A percentile compares a stretch with the other conserved stretches of the same genome.
Conservation (phyloP, 176 grass and related monocot species). For the Hordeum marinum region DNA sequence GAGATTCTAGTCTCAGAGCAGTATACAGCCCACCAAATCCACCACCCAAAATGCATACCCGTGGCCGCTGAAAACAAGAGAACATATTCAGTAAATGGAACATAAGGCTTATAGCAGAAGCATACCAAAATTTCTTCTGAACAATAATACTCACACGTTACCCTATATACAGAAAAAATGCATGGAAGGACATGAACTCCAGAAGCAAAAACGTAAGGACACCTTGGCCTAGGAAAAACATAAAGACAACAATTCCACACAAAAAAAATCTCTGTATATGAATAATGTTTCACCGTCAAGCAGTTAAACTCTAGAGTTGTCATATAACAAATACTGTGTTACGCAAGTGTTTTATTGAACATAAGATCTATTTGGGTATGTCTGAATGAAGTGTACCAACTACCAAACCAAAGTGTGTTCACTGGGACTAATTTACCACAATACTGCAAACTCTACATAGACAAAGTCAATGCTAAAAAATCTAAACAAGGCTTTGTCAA, state of each 20-base stretch:
- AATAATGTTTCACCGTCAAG: background rate
- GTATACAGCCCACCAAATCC: slow-evolving; percentile 97
- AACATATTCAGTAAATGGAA: background rate
- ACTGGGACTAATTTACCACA: background rate
- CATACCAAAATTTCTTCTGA: background rate
- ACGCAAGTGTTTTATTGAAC: background rate
- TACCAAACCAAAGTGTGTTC: background rate
- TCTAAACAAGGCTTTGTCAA: background rate
- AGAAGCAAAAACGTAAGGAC: background rate
- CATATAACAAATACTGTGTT: background rate
- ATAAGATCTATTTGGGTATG: background rate
- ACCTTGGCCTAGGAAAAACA: background rate
- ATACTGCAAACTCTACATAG: background rate
- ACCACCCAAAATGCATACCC: slow-evolving; percentile 89
- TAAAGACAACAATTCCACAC: background rate
- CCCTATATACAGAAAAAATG: background rate
- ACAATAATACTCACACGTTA: background rate
- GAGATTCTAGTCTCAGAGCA: slow-evolving; percentile 93
- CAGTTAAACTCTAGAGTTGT: background rate
- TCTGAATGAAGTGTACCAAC: background rate
- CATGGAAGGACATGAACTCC: background rate
- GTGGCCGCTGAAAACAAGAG: slow-evolving; percentile 54
- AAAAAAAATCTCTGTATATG: background rate
- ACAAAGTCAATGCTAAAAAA: background rate
- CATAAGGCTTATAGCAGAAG: background rate